A percentile compares a stretch with the other conserved stretches of the same genome.
These are phyloP conservation scores for Sarocladium brachiariae DNA, from an alignment of 2,329 filamentous ascomycete species.

Conservation along the genomic window DNA sequence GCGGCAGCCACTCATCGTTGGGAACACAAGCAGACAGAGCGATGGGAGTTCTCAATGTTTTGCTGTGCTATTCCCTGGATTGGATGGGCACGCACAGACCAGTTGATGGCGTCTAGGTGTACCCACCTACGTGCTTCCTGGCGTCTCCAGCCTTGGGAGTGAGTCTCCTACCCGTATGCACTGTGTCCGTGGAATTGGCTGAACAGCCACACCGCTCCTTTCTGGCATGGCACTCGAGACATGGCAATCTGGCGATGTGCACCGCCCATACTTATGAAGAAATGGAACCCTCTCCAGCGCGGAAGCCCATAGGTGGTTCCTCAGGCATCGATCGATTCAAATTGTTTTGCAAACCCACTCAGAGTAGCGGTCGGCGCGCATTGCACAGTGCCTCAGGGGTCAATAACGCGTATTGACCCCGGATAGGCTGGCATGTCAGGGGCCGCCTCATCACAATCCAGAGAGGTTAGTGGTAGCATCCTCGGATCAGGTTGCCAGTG, in stretches of 20 bases:
- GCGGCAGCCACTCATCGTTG: neutral
- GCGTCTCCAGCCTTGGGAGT: neutral
- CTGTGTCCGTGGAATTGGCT: too few relatives aligned
- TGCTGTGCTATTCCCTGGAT: neutral
- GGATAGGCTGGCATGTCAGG: too few relatives aligned
- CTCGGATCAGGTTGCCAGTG: too few relatives aligned
- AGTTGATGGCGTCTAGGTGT: neutral
- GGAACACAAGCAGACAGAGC: neutral
- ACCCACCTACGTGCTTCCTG: neutral
- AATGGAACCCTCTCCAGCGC: neutral
- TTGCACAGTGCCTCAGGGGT: too few relatives aligned
- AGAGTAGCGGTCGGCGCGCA: too few relatives aligned
- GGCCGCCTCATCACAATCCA: too few relatives aligned
- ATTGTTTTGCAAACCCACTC: too few relatives aligned
- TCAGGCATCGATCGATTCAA: neutral
- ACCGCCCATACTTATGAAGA: neutral
- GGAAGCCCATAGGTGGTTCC: neutral
- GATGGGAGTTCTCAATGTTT: neutral
- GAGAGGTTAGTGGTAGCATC: too few relatives aligned
- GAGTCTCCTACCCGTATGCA: too few relatives aligned
- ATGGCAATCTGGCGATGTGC: slow-evolving; percentile 5
- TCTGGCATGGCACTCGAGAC: neutral
- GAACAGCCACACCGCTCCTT: slow-evolving; percentile 7
- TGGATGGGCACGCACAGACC: neutral
- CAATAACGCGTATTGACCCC: too few relatives aligned